Conservation (phyloP, 805 yeast genomes). For the Ogataea saltuana region DNA sequence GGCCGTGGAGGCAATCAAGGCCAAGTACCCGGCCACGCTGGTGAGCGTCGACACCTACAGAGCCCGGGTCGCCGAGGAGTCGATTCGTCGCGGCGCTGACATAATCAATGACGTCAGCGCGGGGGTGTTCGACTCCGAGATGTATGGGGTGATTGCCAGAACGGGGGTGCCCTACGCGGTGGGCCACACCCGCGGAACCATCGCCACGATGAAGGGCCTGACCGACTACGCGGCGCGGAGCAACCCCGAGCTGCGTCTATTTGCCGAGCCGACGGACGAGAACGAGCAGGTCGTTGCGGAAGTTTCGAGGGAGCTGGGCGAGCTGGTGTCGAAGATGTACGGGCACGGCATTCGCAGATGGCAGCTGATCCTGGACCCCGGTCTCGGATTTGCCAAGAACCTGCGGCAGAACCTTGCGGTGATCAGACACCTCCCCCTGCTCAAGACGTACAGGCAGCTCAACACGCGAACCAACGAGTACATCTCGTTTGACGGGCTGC, state of each 20-base stretch:
- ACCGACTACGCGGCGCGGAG: constrained; percentile 48
- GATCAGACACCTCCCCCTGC: constrained; percentile 48
- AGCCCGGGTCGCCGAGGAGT: constrained; percentile 66
- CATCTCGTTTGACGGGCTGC: constrained; percentile 51
- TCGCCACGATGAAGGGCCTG: constrained; percentile 65
- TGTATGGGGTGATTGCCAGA: constrained; percentile 69
- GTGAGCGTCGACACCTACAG: constrained; percentile 91
- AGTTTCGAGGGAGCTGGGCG: constrained; percentile 57
- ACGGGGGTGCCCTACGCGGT: constrained; percentile 75
- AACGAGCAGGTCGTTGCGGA: constrained; percentile 45
- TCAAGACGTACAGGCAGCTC: constrained; percentile 47
- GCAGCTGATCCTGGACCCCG: constrained; percentile 94
- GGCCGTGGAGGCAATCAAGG: constrained; percentile 60
- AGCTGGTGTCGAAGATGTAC: constrained; percentile 56
- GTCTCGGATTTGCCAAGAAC: constrained; percentile 93
- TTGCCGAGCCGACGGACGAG: background rate
- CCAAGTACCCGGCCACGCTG: constrained; percentile 39
- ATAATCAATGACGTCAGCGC: constrained; percentile 89
- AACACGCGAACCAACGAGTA: constrained; percentile 30
- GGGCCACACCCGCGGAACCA: constrained; percentile 84
- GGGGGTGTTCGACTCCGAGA: constrained; percentile 66
- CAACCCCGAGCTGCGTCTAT: background rate
- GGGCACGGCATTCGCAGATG: constrained; percentile 72
- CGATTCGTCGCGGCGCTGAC: constrained; percentile 79
- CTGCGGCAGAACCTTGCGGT: constrained; percentile 67